Conservation (phyloP, 2,329 filamentous ascomycete genomes). For the Seiridium unicorne region DNA sequence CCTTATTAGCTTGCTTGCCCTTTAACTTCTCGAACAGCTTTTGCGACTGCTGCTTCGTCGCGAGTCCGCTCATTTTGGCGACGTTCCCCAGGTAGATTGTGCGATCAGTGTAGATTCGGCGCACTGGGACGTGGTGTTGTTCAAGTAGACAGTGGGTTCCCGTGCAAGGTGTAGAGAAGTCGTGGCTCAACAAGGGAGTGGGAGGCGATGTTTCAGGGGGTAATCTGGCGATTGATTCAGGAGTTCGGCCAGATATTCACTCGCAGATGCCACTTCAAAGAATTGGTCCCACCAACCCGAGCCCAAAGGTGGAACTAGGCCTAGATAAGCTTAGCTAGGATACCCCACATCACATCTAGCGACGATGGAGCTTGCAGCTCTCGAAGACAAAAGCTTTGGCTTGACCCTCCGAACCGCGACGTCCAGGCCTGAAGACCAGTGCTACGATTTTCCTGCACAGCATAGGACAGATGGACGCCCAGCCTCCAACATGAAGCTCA, state of each 20-base stretch:
- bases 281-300: background rate
- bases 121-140: background rate
- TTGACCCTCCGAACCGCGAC: no score
- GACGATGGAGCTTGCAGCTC: background rate
- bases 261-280: constrained; percentile 8
- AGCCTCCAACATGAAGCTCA: constrained; percentile 46
- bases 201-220: background rate
- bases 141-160: no score
- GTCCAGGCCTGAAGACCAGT: no score
- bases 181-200: background rate
- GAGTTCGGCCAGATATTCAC: constrained; percentile 33
- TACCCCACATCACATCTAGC: background rate
- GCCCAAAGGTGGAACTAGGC: background rate
- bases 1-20: constrained; percentile 92
- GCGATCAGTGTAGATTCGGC: background rate
- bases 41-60: constrained; percentile 91
- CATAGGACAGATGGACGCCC: constrained; percentile 27
- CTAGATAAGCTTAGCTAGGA: background rate
- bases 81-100: background rate
- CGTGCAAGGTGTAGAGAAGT: background rate
- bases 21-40: constrained; percentile 98
- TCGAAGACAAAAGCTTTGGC: background rate
- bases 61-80: constrained; percentile 63
- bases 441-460: background rate
- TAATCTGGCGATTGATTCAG: constrained; percentile 16